A percentile compares a stretch with the other conserved stretches of the same genome.
phyloP scores from a whole-genome alignment of 1,284 basidiomycete genomes.

The Leucoagaricus sp. region DNA sequence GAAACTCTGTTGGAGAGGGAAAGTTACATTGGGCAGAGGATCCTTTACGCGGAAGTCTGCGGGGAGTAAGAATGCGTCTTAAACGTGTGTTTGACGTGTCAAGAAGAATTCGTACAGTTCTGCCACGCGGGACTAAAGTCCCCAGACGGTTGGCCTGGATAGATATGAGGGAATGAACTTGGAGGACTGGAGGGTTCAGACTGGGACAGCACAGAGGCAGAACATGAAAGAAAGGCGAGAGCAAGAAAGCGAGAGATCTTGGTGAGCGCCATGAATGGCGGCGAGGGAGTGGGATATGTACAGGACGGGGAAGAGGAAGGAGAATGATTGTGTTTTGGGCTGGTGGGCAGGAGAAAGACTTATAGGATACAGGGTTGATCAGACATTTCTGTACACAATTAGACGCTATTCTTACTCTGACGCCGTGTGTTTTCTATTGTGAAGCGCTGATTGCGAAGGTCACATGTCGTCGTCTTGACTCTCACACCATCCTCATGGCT shows the following conservation, averaged over 20 bases:
- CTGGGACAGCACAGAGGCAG: constrained; percentile 20
- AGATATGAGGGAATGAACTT: constrained; percentile 48
- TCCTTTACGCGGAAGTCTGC: constrained; percentile 58
- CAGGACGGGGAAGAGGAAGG: neutral
- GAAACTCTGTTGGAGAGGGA: constrained; percentile 53
- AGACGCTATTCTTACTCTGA: neutral
- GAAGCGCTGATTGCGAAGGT: no score
- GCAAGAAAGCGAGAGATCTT: constrained; percentile 16
- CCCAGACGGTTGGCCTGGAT: constrained; percentile 51
- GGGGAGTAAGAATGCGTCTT: neutral
- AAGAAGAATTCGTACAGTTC: constrained; percentile 44
- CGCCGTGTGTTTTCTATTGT: no score
- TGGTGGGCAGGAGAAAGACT: neutral
- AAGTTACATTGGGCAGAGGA: constrained; percentile 65
- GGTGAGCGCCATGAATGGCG: constrained; percentile 12
- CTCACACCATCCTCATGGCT: constrained; percentile 54
- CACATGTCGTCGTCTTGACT: neutral
- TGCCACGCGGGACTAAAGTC: constrained; percentile 65
- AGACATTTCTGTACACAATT: constrained; percentile 11
- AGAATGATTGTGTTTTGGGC: neutral
- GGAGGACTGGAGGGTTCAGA: constrained; percentile 33
- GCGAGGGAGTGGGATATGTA: neutral
- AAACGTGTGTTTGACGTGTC: constrained; percentile 15
- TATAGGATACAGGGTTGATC: neutral
- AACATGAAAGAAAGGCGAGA: constrained; percentile 19